These are phyloP conservation scores for Aspergillus carlsbadensis DNA, from an alignment of 495 filamentous ascomycete genomes.

Conservation along the genomic window DNA sequence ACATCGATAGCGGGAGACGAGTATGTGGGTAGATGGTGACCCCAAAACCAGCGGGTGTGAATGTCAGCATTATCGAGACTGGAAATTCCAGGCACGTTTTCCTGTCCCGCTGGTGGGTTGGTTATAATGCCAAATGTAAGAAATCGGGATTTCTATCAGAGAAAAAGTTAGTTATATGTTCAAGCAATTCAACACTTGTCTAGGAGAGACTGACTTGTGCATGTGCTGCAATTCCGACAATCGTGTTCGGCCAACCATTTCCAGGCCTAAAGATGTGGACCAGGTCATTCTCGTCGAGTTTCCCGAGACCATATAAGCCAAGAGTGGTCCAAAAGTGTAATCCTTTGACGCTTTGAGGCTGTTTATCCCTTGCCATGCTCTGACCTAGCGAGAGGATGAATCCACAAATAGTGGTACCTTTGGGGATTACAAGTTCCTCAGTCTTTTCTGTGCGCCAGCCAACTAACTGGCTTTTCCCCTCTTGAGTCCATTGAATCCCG, in stretches of 20 bases:
- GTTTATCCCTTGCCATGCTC: too few relatives aligned
- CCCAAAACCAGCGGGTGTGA: neutral
- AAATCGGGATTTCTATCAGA: neutral
- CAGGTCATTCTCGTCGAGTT: too few relatives aligned
- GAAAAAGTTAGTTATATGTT: neutral
- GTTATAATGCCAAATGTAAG: slow-evolving; percentile 1
- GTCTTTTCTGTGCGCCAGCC: too few relatives aligned
- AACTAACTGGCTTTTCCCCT: too few relatives aligned
- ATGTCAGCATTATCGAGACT: slow-evolving; percentile 2
- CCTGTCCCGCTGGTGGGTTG: neutral
- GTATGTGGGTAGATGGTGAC: neutral
- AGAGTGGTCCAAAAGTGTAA: too few relatives aligned
- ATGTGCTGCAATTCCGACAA: neutral
- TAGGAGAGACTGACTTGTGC: neutral
- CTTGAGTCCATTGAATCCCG: too few relatives aligned
- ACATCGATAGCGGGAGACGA: neutral
- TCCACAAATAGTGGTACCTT: too few relatives aligned
- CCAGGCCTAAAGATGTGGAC: neutral
- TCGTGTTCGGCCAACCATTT: neutral
- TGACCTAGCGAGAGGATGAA: too few relatives aligned
- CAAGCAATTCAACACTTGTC: neutral
- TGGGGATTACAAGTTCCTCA: too few relatives aligned
- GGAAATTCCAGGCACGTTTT: too few relatives aligned
- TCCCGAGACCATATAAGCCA: too few relatives aligned
- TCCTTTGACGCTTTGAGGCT: too few relatives aligned